These are phyloP conservation scores for Jacaranda copaia DNA, from an alignment of 257 asterid species.

Conservation along the genomic window DNA sequence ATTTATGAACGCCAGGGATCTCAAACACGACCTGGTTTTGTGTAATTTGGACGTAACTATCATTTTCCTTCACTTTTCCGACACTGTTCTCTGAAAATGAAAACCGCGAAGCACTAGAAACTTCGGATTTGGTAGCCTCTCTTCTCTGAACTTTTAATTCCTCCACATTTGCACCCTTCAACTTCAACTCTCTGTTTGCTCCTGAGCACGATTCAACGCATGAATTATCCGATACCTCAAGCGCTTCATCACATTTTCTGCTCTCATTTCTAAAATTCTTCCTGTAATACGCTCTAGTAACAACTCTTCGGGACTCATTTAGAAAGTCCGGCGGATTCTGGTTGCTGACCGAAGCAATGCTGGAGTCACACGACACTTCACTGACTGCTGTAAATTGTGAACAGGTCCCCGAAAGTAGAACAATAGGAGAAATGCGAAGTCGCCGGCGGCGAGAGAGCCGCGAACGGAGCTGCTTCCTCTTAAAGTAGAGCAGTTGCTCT, in stretches of 20 bases:
- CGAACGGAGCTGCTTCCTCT: constrained; percentile 77
- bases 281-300: constrained; percentile 49
- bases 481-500: constrained; percentile 41
- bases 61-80: constrained; percentile 35
- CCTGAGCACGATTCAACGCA: constrained; percentile 85
- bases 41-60: constrained; percentile 38
- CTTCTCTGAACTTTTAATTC: constrained; percentile 40
- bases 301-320: constrained; percentile 44
- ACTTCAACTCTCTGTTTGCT: constrained; percentile 46
- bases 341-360: constrained; percentile 54
- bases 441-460: constrained; percentile 68
- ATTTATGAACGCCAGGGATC: constrained; percentile 18
- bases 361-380: constrained; percentile 60
- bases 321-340: constrained; percentile 42
- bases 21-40: constrained; percentile 40
- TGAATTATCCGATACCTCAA: constrained; percentile 75
- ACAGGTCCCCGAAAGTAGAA: constrained; percentile 28
- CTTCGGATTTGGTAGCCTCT: constrained; percentile 47
- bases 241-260: constrained; percentile 34
- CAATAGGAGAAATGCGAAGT: constrained; percentile 56
- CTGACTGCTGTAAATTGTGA: constrained; percentile 39
- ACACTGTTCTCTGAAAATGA: constrained; percentile 32
- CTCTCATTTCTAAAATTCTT: constrained; percentile 36
- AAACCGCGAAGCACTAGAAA: constrained; percentile 49
- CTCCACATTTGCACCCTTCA: constrained; percentile 46